These are phyloP conservation scores for Krasilnikovozyma curviuscula DNA, from an alignment of 768 basidiomycete species.

Conservation along the genomic window DNA sequence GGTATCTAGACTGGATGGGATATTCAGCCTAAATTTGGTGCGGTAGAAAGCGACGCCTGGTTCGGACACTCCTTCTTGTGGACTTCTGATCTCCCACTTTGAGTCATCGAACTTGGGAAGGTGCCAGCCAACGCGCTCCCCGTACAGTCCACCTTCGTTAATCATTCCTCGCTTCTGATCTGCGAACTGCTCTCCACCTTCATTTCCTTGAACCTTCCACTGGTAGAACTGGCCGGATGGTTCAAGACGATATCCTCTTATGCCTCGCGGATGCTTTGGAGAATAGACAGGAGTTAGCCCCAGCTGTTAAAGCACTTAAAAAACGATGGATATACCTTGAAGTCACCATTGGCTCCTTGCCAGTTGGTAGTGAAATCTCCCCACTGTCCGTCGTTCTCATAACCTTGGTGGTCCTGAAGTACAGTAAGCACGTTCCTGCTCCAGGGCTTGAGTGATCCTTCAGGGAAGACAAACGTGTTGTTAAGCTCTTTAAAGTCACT, in stretches of 20 bases:
- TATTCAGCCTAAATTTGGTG: not conserved
- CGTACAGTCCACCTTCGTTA: conserved; percentile 1
- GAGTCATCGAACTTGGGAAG: conserved; percentile 3
- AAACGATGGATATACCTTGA: not conserved
- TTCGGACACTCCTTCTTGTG: not conserved
- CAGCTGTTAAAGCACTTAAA: too few species aligned
- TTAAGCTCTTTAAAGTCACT: not conserved
- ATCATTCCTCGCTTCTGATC: not conserved
- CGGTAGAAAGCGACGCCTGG: not conserved
- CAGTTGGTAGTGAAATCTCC: not conserved
- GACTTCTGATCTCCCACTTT: not conserved
- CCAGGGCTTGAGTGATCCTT: not conserved
- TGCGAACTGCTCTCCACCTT: conserved; percentile 1
- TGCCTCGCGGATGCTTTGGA: too few species aligned
- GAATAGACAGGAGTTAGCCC: too few species aligned
- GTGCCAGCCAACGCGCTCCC: conserved; percentile 1
- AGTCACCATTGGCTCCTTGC: not conserved
- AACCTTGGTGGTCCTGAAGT: conserved; percentile 1
- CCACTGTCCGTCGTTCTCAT: not conserved
- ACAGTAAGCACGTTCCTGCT: not conserved
- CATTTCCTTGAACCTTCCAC: conserved; percentile 4
- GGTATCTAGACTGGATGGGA: not conserved
- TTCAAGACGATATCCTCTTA: too few species aligned
- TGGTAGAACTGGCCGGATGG: too few species aligned
- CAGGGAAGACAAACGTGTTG: not conserved